These are phyloP conservation scores for Vigna mungo DNA, from an alignment of 306 rosid species.

Conservation along the genomic window DNA sequence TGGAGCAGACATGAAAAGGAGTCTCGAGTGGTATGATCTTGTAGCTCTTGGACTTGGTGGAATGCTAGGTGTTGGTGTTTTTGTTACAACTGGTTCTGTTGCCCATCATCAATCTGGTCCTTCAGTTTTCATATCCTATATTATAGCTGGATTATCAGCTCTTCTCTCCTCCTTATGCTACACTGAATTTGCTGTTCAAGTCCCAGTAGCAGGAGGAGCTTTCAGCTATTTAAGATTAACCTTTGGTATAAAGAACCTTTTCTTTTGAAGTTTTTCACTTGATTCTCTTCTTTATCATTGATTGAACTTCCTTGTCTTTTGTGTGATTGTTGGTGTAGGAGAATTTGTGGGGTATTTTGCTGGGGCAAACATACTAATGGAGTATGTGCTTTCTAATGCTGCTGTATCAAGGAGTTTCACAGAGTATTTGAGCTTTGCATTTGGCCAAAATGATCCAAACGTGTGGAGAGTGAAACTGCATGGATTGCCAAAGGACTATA, in stretches of 20 bases:
- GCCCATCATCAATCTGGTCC: conserved; percentile 72
- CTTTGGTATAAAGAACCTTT: conserved; percentile 61
- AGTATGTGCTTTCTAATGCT: conserved; percentile 92
- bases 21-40: conserved; percentile 81
- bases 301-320: neutral
- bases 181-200: conserved; percentile 90
- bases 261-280: neutral
- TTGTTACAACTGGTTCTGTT: conserved; percentile 83
- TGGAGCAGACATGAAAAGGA: conserved; percentile 91
- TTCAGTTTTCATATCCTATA: conserved; percentile 81
- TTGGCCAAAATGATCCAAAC: conserved; percentile 65
- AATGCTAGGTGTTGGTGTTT: conserved; percentile 96
- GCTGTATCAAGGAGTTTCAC: conserved; percentile 89
- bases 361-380: conserved; percentile 93
- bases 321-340: conserved; percentile 58
- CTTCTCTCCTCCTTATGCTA: conserved; percentile 90
- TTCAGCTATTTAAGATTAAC: conserved; percentile 88
- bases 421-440: conserved; percentile 66
- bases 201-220: conserved; percentile 98
- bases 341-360: conserved; percentile 93
- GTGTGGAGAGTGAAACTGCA: conserved; percentile 81
- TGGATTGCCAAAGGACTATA: conserved; percentile 65
- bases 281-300: neutral
- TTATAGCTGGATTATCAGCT: conserved; percentile 86
- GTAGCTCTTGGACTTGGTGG: conserved; percentile 91